Evolutionary conservation across 306 rosid genomes (phyloP).

Genomic region (Pueraria montana): DNA sequence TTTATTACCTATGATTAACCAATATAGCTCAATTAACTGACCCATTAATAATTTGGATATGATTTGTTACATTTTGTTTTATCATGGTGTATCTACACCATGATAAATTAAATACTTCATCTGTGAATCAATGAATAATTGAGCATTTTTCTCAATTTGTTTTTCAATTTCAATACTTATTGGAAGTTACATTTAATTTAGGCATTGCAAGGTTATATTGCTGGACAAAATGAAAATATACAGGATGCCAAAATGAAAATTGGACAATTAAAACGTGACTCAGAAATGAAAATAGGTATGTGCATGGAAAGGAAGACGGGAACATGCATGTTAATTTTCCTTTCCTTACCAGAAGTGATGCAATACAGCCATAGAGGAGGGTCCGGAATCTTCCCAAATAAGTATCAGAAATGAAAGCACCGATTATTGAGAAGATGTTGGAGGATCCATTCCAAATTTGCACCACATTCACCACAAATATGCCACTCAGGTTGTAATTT

Average conservation of each 20-base stretch:
- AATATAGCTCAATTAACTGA: neutral
- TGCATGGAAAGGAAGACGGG: neutral
- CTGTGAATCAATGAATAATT: neutral
- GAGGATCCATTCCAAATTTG: constrained; percentile 83
- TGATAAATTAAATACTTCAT: too few species aligned
- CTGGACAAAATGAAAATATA: neutral
- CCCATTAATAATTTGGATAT: neutral
- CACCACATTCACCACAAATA: constrained; percentile 68
- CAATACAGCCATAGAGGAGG: constrained; percentile 68
- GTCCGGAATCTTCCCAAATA: constrained; percentile 79
- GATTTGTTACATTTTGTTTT: neutral
- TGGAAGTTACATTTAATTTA: neutral
- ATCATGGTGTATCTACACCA: too few species aligned
- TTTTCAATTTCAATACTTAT: neutral
- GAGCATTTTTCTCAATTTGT: neutral
- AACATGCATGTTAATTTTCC: neutral
- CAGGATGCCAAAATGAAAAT: neutral
- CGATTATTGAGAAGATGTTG: constrained; percentile 69
- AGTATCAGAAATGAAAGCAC: constrained; percentile 84
- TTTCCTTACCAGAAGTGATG: constrained; percentile 81
- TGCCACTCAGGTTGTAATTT: constrained; percentile 65
- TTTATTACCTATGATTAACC: neutral
- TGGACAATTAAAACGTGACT: neutral
- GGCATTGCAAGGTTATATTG: neutral
- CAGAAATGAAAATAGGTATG: neutral